Conservation (phyloP, 352 stramenopile genomes). For the Blastocystis sp. region DNA sequence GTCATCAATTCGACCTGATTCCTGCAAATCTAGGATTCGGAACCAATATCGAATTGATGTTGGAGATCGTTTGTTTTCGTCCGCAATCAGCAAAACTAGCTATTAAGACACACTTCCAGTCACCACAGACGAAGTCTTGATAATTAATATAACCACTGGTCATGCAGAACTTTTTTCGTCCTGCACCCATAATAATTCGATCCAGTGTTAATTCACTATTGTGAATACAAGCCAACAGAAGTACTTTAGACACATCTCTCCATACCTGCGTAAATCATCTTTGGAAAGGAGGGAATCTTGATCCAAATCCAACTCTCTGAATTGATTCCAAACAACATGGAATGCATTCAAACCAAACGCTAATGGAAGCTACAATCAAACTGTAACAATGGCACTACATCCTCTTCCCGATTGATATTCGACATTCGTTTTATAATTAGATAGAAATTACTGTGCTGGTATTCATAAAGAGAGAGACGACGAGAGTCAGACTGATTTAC, state of each 20-base stretch:
- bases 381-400: neutral
- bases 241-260: slow-evolving; percentile 9
- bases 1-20: neutral
- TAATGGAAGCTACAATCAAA: neutral
- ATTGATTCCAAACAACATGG: neutral
- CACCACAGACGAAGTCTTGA: slow-evolving; percentile 38
- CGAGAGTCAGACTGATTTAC: neutral
- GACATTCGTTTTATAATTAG: neutral
- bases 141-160: neutral
- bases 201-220: slow-evolving; percentile 15
- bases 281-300: neutral
- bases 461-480: neutral
- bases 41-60: slow-evolving; percentile 34
- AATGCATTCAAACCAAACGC: neutral
- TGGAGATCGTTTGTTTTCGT: slow-evolving; percentile 32
- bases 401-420: neutral
- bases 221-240: neutral
- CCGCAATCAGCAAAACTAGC: neutral
- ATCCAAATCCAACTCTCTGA: slow-evolving; percentile 9
- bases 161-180: neutral
- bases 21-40: slow-evolving; percentile 14
- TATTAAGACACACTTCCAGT: neutral
- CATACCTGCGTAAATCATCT: slow-evolving; percentile 5
- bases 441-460: neutral
- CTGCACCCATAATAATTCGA: neutral